Evolutionary conservation across 1,139 yeast genomes (phyloP), one percentile per base, ranked within the genome.

Genomic region (Scheffersomyces illinoinensis): DNA sequence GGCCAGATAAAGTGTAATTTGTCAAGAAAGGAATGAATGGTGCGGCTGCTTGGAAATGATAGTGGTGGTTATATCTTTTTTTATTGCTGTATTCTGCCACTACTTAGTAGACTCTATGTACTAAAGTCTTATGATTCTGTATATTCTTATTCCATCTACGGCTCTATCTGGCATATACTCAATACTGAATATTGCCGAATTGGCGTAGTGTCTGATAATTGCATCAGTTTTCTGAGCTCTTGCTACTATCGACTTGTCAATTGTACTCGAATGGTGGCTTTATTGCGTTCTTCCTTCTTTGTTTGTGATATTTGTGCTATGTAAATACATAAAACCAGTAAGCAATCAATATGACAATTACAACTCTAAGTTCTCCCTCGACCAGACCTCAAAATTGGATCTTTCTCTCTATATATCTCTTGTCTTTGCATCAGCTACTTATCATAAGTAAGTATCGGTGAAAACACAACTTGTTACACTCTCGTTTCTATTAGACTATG

Each of bases 401-500:
- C 21, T 4, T 21, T 21, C 21, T 21, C 21, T 21, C 21, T 21
- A 21, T 21, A 21, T 21, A 21, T 21, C 21, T 21, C 21, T 2
- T 21, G 4, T 24, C 33, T 24, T 24, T 24, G 8, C 33, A 8
- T 8, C 33, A 17, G 14, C 50, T 21, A 48, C 14, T 10, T 48
- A 48, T 19, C 18, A 10, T 19, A 17, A 48, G 5, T 10, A 4
- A 43, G 20, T 19, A 19, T 14, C 21, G 54, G 54, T 8, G 2
- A 50, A 19, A 50, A 50, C 3, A 12, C 10, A 50, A 20, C 17
- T 20, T 20, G 12, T 10, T 50, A 50, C 17, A 50, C 5, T 24
- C 7, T 24, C 6, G 6, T 24, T 24, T 4, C 43, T 33, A 33
- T 33, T 8, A 46, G 12, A 17, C 33, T 61, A 65, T 49, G 70